Conservation (phyloP, 352 stramenopile genomes). For the Phytophthora kernoviae region DNA sequence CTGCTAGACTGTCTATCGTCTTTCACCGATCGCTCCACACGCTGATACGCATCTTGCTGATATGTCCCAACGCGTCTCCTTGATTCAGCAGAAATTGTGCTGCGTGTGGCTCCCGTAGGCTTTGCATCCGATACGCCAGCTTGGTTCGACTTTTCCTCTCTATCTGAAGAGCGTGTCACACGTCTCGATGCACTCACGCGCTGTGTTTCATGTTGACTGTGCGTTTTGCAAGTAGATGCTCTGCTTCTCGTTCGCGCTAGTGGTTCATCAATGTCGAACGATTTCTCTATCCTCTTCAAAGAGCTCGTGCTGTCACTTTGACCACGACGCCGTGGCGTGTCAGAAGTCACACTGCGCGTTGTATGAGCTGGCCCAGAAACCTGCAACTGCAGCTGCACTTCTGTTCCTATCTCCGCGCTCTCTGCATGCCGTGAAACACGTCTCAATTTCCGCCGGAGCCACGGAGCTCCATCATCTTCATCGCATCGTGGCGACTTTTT, state of each 20-base stretch:
- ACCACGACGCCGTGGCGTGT: neutral
- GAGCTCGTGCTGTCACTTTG: neutral
- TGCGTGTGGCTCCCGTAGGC: neutral
- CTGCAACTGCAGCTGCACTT: too few relatives aligned
- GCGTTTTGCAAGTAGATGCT: too few relatives aligned
- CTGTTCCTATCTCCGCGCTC: neutral
- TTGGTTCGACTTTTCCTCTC: neutral
- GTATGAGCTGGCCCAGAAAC: conserved; percentile 1
- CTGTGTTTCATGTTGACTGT: too few relatives aligned
- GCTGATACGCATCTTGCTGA: too few relatives aligned
- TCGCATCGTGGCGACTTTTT: neutral
- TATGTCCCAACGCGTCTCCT: neutral
- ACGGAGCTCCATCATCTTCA: neutral
- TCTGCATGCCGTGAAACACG: neutral
- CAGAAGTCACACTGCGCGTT: neutral
- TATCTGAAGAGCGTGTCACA: neutral
- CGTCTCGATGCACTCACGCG: too few relatives aligned
- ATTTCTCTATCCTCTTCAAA: neutral
- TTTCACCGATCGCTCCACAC: neutral
- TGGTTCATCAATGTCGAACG: neutral
- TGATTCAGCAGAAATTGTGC: neutral
- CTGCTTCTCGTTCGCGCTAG: neutral
- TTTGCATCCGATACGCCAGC: neutral
- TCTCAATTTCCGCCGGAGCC: conserved; percentile 1
- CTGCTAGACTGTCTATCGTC: neutral